Evolutionary conservation across 2,329 filamentous ascomycete species (phyloP), one percentile per base, ranked within the genome.

Genomic region (Nannizzia gypsea): DNA sequence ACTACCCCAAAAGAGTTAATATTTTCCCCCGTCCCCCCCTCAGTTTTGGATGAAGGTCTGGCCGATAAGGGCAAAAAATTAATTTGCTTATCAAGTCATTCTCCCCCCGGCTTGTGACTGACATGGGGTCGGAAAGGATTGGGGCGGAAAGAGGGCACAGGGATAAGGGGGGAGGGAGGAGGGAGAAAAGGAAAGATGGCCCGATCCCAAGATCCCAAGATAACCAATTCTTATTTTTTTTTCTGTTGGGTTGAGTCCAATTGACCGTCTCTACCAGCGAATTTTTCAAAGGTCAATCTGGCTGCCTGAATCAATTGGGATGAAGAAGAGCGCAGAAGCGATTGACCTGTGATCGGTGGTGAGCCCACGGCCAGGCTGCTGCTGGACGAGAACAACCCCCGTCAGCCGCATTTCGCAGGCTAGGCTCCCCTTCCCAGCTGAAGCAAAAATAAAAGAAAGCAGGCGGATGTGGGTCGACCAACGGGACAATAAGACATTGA

Each of bases 1-100:
- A 36, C 31, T 36, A n/a, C n/a, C n/a, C n/a, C 31, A 8, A 36
- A 11, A 36, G 31, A 36, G 31, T 36, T 36, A n/a, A 36, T 36
- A 36, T 36, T 36, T 36, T 36, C 31, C 31, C 8, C 11, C 31
- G 8, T 34, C 13, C 15, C 15, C 38, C 15, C n/a, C 38, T 20
- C 15, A 17, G n/a, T n/a, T n/a, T n/a, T n/a, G n/a, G 38, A 42
- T 20, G 38, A 42, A n/a, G 38, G 26, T 15, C 26, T 26, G 48
- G 28, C 13, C 17, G 48, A 52, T 52, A 52, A 52, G 48, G n/a
- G 22, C 48, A 31, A 52, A n/a, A 50, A 52, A 24, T 52, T 52
- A 52, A 52, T 52, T 52, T 24, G 48, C 48, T 52, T 31, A 22
- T 52, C 48, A 52, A n/a, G 48, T 28, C 48, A 52, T 52, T 31